Conservation (phyloP, 1,139 yeast species). For the Kodamaea anthophila region DNA sequence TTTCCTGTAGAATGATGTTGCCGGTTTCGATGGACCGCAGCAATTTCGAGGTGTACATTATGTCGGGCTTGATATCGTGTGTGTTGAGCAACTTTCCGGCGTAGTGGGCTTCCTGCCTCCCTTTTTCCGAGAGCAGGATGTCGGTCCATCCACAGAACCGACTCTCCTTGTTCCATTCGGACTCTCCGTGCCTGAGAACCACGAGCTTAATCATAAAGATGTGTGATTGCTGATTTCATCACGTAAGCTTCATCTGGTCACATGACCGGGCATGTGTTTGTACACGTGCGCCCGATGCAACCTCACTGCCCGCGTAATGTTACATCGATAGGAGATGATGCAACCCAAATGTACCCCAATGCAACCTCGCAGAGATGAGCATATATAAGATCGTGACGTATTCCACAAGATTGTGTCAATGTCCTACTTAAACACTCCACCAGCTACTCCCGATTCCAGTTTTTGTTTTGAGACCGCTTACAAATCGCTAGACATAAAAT, state of each 20-base stretch:
- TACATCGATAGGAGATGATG: background rate
- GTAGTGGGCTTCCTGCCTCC: constrained; percentile 53
- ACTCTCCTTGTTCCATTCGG: constrained; percentile 65
- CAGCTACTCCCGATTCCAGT: constrained; percentile 12
- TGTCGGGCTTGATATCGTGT: constrained; percentile 39
- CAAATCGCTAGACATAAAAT: constrained; percentile 16
- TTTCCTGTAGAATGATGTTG: constrained; percentile 46
- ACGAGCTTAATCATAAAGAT: too few species aligned
- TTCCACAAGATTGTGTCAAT: constrained; percentile 3
- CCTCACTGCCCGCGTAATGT: too few species aligned
- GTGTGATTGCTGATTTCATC: too few species aligned
- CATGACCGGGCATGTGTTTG: too few species aligned
- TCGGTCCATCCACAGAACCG: constrained; percentile 85
- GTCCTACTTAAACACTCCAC: constrained; percentile 13
- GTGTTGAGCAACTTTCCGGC: constrained; percentile 50
- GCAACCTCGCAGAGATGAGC: too few species aligned
- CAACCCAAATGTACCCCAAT: background rate
- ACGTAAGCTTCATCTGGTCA: too few species aligned
- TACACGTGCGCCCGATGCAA: constrained; percentile 1
- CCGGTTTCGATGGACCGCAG: constrained; percentile 65
- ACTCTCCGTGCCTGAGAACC: constrained; percentile 69
- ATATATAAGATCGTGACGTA: background rate
- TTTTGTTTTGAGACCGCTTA: constrained; percentile 10
- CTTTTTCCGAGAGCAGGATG: constrained; percentile 55
- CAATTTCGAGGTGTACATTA: constrained; percentile 60